Evolutionary conservation across 257 asterid genomes (phyloP).

Genomic region (Hygrophila difformis): DNA sequence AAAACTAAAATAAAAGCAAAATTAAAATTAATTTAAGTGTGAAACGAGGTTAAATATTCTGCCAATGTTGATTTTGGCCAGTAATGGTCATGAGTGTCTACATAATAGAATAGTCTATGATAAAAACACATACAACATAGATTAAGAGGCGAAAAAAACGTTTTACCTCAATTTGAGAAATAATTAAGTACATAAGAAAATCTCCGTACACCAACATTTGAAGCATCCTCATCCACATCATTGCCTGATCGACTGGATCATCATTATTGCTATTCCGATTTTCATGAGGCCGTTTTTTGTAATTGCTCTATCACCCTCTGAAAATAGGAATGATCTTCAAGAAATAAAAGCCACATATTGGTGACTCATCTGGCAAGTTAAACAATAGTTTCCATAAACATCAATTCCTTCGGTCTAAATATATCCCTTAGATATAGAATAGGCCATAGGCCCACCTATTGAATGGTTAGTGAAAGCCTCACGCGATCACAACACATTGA

Average conservation of each 20-base stretch:
- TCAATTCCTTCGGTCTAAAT: neutral
- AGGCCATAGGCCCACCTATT: slow-evolving; percentile 31
- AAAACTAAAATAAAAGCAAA: too few species aligned
- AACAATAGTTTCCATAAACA: neutral
- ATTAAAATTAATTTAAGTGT: too few species aligned
- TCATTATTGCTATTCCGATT: slow-evolving; percentile 27
- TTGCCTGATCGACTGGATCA: slow-evolving; percentile 28
- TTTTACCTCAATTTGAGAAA: too few species aligned
- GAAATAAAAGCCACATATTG: neutral
- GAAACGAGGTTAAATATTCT: too few species aligned
- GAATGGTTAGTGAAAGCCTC: slow-evolving; percentile 69
- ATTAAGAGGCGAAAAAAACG: too few species aligned
- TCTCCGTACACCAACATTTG: slow-evolving; percentile 31
- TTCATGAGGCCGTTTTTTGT: slow-evolving; percentile 40
- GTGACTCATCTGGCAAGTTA: neutral
- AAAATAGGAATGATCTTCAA: slow-evolving; percentile 63
- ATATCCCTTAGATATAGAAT: neutral
- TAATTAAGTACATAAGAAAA: too few species aligned
- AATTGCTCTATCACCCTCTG: slow-evolving; percentile 41
- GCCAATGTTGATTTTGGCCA: too few species aligned
- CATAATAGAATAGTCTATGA: too few species aligned
- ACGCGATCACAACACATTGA: too few species aligned
- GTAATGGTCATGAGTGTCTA: too few species aligned
- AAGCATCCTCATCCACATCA: slow-evolving; percentile 33
- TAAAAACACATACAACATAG: too few species aligned